These are phyloP conservation scores for Ajuga chamaepitys DNA, from an alignment of 257 asterid genomes.

Conservation along the genomic window DNA sequence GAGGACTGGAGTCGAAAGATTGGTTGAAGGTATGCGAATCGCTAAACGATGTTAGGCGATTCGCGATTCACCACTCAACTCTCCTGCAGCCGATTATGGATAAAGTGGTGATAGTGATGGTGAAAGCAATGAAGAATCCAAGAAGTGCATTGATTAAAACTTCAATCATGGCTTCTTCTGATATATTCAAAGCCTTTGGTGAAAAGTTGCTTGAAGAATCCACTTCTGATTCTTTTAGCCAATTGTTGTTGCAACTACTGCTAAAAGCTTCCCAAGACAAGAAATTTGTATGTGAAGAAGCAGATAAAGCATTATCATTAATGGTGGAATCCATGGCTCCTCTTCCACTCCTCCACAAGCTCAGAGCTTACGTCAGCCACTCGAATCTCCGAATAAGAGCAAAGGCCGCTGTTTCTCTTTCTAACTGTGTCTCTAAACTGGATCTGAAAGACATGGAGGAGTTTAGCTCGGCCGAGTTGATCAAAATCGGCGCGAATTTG, in stretches of 20 bases:
- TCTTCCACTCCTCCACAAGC: constrained; percentile 64
- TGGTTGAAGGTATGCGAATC: constrained; percentile 94
- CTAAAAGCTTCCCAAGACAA: constrained; percentile 92
- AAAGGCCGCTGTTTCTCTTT: constrained; percentile 67
- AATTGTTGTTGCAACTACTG: constrained; percentile 74
- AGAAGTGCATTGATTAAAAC: constrained; percentile 96
- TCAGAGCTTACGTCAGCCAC: constrained; percentile 47
- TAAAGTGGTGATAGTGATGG: constrained; percentile 50
- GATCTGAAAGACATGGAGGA: constrained; percentile 66
- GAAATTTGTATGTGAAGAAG: constrained; percentile 97
- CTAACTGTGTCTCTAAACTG: constrained; percentile 71
- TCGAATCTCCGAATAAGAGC: constrained; percentile 74
- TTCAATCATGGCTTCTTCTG: constrained; percentile 85
- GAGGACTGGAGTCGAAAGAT: constrained; percentile 86
- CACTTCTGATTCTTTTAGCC: constrained; percentile 49
- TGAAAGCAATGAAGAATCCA: constrained; percentile 88
- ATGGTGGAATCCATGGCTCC: constrained; percentile 72
- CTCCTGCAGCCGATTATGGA: constrained; percentile 73
- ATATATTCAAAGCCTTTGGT: constrained; percentile 71
- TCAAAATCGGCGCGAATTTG: constrained; percentile 51
- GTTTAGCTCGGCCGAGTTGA: constrained; percentile 44
- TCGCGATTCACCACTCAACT: constrained; percentile 59
- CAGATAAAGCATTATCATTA: constrained; percentile 52
- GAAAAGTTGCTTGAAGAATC: constrained; percentile 51
- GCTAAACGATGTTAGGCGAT: constrained; percentile 66